These are phyloP conservation scores for Penicillium sp. DNA, from an alignment of 2,329 filamentous ascomycete species.

Conservation along the genomic window DNA sequence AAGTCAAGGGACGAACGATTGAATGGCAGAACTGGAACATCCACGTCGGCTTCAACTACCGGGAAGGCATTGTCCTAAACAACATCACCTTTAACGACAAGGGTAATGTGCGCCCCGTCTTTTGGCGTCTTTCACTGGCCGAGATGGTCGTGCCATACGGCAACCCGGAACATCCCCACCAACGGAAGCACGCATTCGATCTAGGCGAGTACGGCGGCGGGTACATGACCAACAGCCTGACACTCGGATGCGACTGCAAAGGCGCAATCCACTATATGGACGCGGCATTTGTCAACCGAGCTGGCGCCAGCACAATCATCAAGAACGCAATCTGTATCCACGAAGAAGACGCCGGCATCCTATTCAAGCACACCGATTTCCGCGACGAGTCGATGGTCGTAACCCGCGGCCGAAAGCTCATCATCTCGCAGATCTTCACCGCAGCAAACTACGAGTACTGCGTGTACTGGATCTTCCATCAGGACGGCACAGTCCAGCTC, in stretches of 20 bases:
- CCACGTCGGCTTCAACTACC: slow-evolving; percentile 92
- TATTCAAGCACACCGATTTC: slow-evolving; percentile 95
- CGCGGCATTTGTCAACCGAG: slow-evolving; percentile 75
- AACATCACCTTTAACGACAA: slow-evolving; percentile 90
- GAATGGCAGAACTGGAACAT: slow-evolving; percentile 93
- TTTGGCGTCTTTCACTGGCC: slow-evolving; percentile 83
- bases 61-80: slow-evolving; percentile 84
- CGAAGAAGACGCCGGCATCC: slow-evolving; percentile 85
- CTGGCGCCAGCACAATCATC: slow-evolving; percentile 72
- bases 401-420: slow-evolving; percentile 78
- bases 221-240: slow-evolving; percentile 50
- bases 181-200: slow-evolving; percentile 49
- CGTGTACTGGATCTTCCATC: slow-evolving; percentile 84
- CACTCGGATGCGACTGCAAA: slow-evolving; percentile 46
- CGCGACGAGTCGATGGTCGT: slow-evolving; percentile 83
- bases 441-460: slow-evolving; percentile 96
- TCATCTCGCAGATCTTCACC: slow-evolving; percentile 90
- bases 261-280: slow-evolving; percentile 83
- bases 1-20: slow-evolving; percentile 67
- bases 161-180: slow-evolving; percentile 49
- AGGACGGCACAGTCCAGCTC: slow-evolving; percentile 87
- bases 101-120: slow-evolving; percentile 70
- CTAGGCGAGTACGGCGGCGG: slow-evolving; percentile 48
- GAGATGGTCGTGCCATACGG: slow-evolving; percentile 88
- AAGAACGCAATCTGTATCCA: slow-evolving; percentile 96